These are phyloP conservation scores for Erigeron philadelphicus DNA, from an alignment of 140 eudicot genomes.

Conservation along the genomic window DNA sequence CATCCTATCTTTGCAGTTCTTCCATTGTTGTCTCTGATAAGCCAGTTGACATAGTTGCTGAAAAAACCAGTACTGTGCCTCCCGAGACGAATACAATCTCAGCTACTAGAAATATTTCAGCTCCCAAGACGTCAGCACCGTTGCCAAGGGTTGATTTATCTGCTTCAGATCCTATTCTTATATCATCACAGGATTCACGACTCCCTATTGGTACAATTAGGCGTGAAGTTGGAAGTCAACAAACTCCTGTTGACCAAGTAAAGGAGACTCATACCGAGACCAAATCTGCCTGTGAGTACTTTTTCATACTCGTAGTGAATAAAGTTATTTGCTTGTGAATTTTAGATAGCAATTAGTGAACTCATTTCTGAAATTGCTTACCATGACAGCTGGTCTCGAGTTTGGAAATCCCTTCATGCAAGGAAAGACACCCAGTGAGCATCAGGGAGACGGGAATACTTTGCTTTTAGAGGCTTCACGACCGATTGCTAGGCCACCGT, in stretches of 20 bases:
- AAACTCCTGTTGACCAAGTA: constrained; percentile 31
- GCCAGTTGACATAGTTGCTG: constrained; percentile 38
- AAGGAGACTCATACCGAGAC: constrained; percentile 31
- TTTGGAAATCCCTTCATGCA: constrained; percentile 35
- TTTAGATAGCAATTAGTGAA: neutral
- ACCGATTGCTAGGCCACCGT: constrained; percentile 49
- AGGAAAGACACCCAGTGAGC: constrained; percentile 32
- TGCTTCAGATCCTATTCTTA: constrained; percentile 58
- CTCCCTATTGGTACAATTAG: constrained; percentile 52
- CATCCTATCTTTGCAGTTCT: constrained; percentile 45
- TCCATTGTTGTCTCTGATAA: constrained; percentile 32
- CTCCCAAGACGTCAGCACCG: neutral
- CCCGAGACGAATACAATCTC: constrained; percentile 25
- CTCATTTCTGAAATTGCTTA: neutral
- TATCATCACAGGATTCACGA: constrained; percentile 54
- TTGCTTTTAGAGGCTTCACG: constrained; percentile 38
- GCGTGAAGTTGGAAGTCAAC: constrained; percentile 49
- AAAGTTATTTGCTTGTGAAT: neutral
- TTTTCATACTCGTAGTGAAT: neutral
- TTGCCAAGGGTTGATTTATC: constrained; percentile 30
- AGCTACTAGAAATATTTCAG: neutral
- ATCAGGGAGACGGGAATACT: constrained; percentile 50
- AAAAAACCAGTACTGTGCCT: constrained; percentile 28
- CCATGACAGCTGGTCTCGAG: constrained; percentile 37
- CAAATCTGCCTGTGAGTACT: constrained; percentile 41